Conservation (phyloP, 495 filamentous ascomycete species). For the Xylaria curta region DNA sequence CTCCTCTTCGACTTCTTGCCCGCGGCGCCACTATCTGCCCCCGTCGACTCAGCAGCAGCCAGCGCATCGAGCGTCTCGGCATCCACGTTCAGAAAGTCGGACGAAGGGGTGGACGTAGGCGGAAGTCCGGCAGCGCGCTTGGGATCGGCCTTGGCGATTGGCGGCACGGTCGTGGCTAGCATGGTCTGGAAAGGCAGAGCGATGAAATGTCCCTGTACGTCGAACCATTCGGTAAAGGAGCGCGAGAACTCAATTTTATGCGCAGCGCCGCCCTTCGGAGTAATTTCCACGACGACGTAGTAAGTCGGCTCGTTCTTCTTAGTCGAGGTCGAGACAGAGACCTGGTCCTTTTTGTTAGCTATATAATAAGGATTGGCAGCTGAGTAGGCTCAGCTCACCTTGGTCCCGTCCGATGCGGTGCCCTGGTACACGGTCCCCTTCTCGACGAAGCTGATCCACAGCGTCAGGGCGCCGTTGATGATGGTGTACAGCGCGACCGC, state of each 20-base stretch:
- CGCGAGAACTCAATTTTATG: constrained; percentile 63
- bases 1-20: constrained; percentile 54
- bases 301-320: constrained; percentile 84
- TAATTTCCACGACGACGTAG: constrained; percentile 68
- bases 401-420: constrained; percentile 48
- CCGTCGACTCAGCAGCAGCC: constrained; percentile 39
- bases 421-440: constrained; percentile 81
- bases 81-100: constrained; percentile 41
- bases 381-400: constrained; percentile 28
- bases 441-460: constrained; percentile 88
- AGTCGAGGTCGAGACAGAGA: constrained; percentile 69
- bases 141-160: constrained; percentile 72
- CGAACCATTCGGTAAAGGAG: constrained; percentile 88
- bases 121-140: constrained; percentile 48
- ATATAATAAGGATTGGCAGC: not conserved
- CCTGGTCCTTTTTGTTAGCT: constrained; percentile 44
- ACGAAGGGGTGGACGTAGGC: not conserved
- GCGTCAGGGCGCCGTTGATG: constrained; percentile 78
- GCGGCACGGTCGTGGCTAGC: constrained; percentile 71
- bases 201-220: constrained; percentile 79
- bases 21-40: constrained; percentile 32
- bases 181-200: constrained; percentile 83
- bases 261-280: constrained; percentile 50
- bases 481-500: constrained; percentile 81
- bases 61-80: constrained; percentile 51